Percentiles rank a stretch among this genome's conserved stretches.
phyloP scores from a whole-genome alignment of 495 filamentous ascomycete species.

The Xylaria palmicola region DNA sequence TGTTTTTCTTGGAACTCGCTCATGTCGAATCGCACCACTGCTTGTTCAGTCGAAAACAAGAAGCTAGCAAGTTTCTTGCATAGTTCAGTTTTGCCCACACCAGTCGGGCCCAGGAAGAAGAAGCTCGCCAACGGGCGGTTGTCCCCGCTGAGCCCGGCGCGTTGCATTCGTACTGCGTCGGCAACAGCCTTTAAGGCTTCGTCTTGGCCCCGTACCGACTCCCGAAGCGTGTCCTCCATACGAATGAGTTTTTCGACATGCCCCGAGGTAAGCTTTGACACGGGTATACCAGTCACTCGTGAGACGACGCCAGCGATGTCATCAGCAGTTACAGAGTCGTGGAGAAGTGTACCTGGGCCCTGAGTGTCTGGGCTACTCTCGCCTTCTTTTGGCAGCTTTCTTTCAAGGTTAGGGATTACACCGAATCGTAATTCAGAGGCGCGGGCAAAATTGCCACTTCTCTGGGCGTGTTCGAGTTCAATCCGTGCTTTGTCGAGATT shows the following conservation, averaged over 20 bases:
- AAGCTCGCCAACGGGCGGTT: constrained; percentile 90
- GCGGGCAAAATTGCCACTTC: constrained; percentile 85
- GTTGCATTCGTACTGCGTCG: constrained; percentile 90
- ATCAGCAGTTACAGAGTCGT: constrained; percentile 89
- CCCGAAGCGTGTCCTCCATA: constrained; percentile 88
- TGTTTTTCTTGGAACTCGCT: constrained; percentile 97
- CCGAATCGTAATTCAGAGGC: constrained; percentile 88
- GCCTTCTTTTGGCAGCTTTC: constrained; percentile 75
- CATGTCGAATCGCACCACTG: constrained; percentile 96
- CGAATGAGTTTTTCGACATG: constrained; percentile 88
- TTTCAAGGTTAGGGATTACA: constrained; percentile 76
- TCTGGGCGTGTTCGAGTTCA: constrained; percentile 83
- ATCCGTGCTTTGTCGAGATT: constrained; percentile 79
- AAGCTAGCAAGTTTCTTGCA: constrained; percentile 95
- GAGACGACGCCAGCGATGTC: constrained; percentile 94
- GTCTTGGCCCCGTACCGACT: constrained; percentile 88
- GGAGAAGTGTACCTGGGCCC: constrained; percentile 63
- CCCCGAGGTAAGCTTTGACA: constrained; percentile 84
- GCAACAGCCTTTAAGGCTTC: constrained; percentile 88
- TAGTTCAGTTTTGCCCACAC: constrained; percentile 94
- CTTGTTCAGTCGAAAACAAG: constrained; percentile 86
- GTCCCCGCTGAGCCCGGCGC: constrained; percentile 86
- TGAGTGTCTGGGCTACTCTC: constrained; percentile 40
- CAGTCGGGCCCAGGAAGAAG: constrained; percentile 97
- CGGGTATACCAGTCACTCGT: constrained; percentile 86